phyloP scores from a whole-genome alignment of 768 basidiomycete genomes.

The Mycena filopes region DNA sequence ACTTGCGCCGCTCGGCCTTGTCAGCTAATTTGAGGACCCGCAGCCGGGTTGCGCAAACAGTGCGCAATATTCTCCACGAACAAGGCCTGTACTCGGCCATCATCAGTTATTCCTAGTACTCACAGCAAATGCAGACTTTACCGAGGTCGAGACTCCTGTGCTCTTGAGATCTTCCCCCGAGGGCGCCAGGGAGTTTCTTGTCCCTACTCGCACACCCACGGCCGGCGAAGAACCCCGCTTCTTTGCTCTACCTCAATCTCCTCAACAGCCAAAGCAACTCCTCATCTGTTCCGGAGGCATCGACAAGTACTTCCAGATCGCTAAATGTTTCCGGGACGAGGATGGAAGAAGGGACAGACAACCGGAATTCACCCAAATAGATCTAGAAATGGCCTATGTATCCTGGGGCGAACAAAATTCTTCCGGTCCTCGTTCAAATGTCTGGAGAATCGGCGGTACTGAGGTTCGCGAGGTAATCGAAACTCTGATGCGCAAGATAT shows the following conservation, averaged over 20 bases:
- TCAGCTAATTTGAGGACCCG: conserved; percentile 85
- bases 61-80: conserved; percentile 78
- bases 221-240: conserved; percentile 59
- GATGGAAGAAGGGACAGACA: conserved; percentile 95
- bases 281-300: conserved; percentile 90
- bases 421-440: conserved; percentile 38
- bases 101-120: conserved; percentile 13
- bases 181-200: conserved; percentile 93
- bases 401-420: conserved; percentile 70
- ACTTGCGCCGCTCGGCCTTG: conserved; percentile 81
- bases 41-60: conserved; percentile 82
- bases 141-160: conserved; percentile 94
- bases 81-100: conserved; percentile 60
- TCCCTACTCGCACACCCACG: conserved; percentile 73
- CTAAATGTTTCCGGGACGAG: conserved; percentile 95
- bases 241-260: conserved; percentile 93
- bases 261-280: conserved; percentile 95
- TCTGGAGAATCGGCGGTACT: conserved; percentile 87
- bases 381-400: conserved; percentile 96
- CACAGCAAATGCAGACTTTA: conserved; percentile 70
- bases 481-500: conserved; percentile 76
- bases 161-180: conserved; percentile 93
- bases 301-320: conserved; percentile 93
- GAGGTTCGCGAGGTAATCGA: conserved; percentile 88
- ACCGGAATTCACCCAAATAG: conserved; percentile 97